phyloP scores from a whole-genome alignment of 2,329 filamentous ascomycete species.

The Neopestalotiopsis sp. region DNA sequence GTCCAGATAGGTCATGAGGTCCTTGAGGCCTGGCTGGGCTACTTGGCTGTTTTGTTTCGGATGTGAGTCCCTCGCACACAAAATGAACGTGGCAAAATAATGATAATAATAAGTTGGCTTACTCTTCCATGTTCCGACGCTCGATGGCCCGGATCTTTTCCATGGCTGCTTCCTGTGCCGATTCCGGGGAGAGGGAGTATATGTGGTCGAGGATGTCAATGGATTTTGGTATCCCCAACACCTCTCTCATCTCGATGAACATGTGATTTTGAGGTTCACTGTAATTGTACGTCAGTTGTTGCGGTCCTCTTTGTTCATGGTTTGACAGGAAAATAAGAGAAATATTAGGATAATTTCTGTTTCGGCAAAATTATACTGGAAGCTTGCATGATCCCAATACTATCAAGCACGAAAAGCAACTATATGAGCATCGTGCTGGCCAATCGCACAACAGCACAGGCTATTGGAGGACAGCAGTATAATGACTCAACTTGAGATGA shows the following conservation, averaged over 20 bases:
- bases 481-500: background rate
- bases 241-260: constrained; percentile 84
- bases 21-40: constrained; percentile 78
- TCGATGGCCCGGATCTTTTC: constrained; percentile 81
- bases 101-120: background rate
- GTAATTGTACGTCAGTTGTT: background rate
- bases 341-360: too few species aligned
- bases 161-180: constrained; percentile 67
- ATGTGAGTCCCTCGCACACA: background rate
- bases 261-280: constrained; percentile 95
- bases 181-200: constrained; percentile 68
- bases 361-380: too few species aligned
- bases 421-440: background rate
- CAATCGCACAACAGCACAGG: too few species aligned
- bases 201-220: constrained; percentile 91
- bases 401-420: background rate
- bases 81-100: too few species aligned
- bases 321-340: background rate
- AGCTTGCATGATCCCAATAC: too few species aligned
- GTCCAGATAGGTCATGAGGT: constrained; percentile 85
- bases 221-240: constrained; percentile 72
- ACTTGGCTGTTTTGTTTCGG: constrained; percentile 57
- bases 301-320: background rate
- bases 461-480: background rate
- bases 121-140: constrained; percentile 73